A percentile compares a stretch with the other conserved stretches of the same genome.
phyloP scores from a whole-genome alignment of 169 alveolate species.

The Besnoitia besnoiti region DNA sequence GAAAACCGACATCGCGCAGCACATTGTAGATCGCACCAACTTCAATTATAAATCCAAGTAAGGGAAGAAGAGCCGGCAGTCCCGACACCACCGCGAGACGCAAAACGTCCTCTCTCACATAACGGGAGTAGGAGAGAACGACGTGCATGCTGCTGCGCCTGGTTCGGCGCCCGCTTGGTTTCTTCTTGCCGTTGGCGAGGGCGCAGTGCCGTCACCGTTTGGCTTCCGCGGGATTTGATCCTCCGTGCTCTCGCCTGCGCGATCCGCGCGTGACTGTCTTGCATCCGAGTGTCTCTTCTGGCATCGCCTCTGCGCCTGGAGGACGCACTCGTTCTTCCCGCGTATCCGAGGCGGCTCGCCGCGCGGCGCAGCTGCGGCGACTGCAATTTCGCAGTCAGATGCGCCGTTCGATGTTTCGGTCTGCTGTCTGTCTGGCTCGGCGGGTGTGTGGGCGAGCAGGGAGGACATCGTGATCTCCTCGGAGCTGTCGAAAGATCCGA shows the following conservation, averaged over 20 bases:
- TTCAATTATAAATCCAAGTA: conserved; percentile 78
- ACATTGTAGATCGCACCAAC: conserved; percentile 77
- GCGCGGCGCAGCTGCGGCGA: neutral
- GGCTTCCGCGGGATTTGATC: neutral
- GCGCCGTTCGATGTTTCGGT: neutral
- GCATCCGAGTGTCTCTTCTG: neutral
- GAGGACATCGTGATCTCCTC: conserved; percentile 87
- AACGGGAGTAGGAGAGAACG: no score
- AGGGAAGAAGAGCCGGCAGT: no score
- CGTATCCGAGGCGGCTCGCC: neutral
- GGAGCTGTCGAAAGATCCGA: conserved; percentile 87
- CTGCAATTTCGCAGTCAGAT: neutral
- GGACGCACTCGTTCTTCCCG: neutral
- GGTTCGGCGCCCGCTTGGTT: no score
- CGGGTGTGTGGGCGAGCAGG: conserved; percentile 55
- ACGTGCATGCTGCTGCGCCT: no score
- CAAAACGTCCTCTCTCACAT: no score
- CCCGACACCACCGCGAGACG: no score
- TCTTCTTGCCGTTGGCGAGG: no score
- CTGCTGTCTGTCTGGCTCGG: neutral
- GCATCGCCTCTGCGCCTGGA: neutral
- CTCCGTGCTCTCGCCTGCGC: neutral
- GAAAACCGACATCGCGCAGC: conserved; percentile 73
- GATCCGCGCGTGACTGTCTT: no score
- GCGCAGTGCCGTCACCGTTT: no score